Evolutionary conservation across 805 yeast genomes (phyloP), one percentile per base, ranked within the genome.

Genomic region (Lachancea lanzarotensis): DNA sequence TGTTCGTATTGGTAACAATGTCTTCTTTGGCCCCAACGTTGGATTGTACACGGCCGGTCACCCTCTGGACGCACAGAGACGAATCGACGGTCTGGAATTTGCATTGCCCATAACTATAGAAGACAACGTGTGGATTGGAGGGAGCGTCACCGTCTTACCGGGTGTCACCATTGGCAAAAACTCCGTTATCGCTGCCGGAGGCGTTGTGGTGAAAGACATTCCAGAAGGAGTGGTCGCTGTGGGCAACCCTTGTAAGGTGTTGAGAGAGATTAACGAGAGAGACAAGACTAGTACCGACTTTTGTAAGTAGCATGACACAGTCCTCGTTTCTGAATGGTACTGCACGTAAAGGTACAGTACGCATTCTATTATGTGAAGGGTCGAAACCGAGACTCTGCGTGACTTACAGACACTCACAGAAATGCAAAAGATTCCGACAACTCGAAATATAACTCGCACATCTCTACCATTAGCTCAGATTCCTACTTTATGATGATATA

Each of bases 41-140:
- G 65, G 75, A 2, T 64, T 82, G 36, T 65, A 73, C 25, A 75
- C 87, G 1, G 87, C 88, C 1, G 73, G 82, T 0, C 91, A 84
- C 54, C 82, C 83, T 1, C 55, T 74, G 6, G 81, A 78, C 44
- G 74, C 79, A 0, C 61, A 60, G 43, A 65, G 84, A 46, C 44
- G 56, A 9, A 49, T 49, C n/a, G 29, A 46, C 0, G 54, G 57
- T 1, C 63, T 65, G 2, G 90, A 83, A 56, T 74, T 65, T 52
- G 81, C 83, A 0, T 54, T 61, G 31, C 82, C 84, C 5, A 72
- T 84, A 26, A 66, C 58, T 2, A 77, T 84, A 30, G 87, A 83
- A 2, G 71, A 78, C 57, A 74, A 76, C 49, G 84, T 80, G 8
- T 83, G 90, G 91, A 65, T 83, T 34, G 86, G 85, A 13, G 69